Base-by-base conservation (phyloP, 2,329 filamentous ascomycete genomes). In the Exophiala alcalophila region DNA sequence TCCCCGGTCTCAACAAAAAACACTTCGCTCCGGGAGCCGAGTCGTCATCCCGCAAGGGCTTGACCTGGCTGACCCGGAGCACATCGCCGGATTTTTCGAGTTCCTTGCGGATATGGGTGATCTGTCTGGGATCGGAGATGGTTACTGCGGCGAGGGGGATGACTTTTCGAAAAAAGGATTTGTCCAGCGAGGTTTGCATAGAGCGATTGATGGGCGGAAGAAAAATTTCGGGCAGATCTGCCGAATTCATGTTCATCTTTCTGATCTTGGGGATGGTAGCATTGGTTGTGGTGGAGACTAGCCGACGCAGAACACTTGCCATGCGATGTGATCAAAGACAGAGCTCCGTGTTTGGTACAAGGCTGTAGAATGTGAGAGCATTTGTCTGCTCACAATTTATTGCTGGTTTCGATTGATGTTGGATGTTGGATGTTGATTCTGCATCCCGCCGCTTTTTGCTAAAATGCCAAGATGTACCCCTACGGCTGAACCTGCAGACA, bases 131-230 rank as follows among this genome's bases (percentile, higher is more conserved):
- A 60, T 92, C 84, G 52, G 79, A 77, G 30, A 97, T 72, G 25
- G 84, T 78, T 5, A 89, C 91, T 2, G 89, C 90, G 6, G 88
- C 78, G 16, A 91, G 72, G 16, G 83, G 81, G 41, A 95, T 69
- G 1, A 75, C 85, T 63, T 83, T 87, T 38, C 78, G 73, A 70
- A 97, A 97, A 52, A 94, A 82, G 11, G 83, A 76, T 54, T 86
- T 82, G 68, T 98, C 90, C 52, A 98, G 79, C n/a, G n/a, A n/a
- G 35, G 78, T 77, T 60, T 81, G 81, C 71, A 87, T 86, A 47
- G 83, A 81, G 63, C 86, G 84, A 57, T 91, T 83, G 47, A 89
- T 73, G 16, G 90, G 89, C 32, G 89, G 87, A 53, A 83, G 80
- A 64, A 95, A 86, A 76, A 81, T 80, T 37, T 56, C 59, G 48